phyloP scores from a whole-genome alignment of 495 filamentous ascomycete genomes.

The Penicillium fimorum region DNA sequence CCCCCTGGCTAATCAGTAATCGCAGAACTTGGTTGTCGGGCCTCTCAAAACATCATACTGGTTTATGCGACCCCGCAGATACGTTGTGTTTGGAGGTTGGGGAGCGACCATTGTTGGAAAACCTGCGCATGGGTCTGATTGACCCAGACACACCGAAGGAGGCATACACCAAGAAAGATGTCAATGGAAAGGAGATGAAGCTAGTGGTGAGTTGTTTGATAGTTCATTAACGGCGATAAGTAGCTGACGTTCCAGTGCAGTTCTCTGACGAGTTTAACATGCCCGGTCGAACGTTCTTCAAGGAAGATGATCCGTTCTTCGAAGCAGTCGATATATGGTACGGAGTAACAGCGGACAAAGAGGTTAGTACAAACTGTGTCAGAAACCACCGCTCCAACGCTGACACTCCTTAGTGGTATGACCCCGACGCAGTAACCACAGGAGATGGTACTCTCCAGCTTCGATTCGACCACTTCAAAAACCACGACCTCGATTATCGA shows the following conservation, averaged over 20 bases:
- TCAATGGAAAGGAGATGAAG: slow-evolving; percentile 60
- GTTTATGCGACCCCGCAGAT: slow-evolving; percentile 38
- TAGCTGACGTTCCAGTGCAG: slow-evolving; percentile 30
- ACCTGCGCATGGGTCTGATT: slow-evolving; percentile 60
- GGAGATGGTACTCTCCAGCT: slow-evolving; percentile 65
- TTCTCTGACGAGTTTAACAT: slow-evolving; percentile 81
- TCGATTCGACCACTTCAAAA: slow-evolving; percentile 64
- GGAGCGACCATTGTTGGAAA: slow-evolving; percentile 55
- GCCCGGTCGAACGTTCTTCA: slow-evolving; percentile 69
- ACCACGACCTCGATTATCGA: slow-evolving; percentile 66
- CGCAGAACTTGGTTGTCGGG: slow-evolving; percentile 57
- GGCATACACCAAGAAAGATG: slow-evolving; percentile 54
- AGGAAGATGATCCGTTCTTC: slow-evolving; percentile 71
- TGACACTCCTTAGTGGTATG: slow-evolving; percentile 62
- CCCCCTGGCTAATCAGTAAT: slow-evolving; percentile 17
- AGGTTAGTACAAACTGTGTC: slow-evolving; percentile 40
- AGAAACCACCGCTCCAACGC: background rate
- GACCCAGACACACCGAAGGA: slow-evolving; percentile 70
- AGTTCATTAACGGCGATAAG: background rate
- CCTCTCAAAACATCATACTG: slow-evolving; percentile 17
- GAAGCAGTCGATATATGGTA: slow-evolving; percentile 77
- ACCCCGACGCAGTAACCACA: slow-evolving; percentile 72
- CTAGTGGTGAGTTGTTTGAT: slow-evolving; percentile 54
- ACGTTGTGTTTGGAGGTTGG: slow-evolving; percentile 60
- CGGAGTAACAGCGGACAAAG: slow-evolving; percentile 72